A percentile compares a stretch with the other conserved stretches of the same genome.
phyloP scores from a whole-genome alignment of 2,329 filamentous ascomycete genomes.

The Cercospora janseana region DNA sequence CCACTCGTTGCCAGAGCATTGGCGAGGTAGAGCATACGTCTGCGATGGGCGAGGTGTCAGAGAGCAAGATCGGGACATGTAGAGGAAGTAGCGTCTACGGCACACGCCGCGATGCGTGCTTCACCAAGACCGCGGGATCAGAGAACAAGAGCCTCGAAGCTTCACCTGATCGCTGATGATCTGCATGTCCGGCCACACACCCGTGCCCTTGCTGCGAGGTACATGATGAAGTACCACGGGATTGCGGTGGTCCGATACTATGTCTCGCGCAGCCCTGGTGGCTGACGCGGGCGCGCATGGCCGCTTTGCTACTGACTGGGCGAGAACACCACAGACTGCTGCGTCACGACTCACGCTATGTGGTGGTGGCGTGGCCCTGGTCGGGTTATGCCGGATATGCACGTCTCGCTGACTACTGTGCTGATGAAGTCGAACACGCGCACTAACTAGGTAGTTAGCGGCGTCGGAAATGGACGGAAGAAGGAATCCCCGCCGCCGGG shows the following conservation, averaged over 20 bases:
- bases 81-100: background rate
- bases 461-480: too few species aligned
- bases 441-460: too few species aligned
- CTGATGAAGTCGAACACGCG: too few species aligned
- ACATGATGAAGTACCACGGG: too few species aligned
- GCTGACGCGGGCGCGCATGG: conserved; percentile 4
- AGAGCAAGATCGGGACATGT: background rate
- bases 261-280: background rate
- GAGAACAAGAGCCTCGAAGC: conserved; percentile 2
- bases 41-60: background rate
- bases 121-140: conserved; percentile 3
- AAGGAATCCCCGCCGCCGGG: too few species aligned
- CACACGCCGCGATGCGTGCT: background rate
- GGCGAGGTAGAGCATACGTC: background rate
- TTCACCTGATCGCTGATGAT: background rate
- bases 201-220: too few species aligned
- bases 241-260: too few species aligned
- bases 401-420: background rate
- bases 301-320: background rate
- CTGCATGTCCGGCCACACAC: conserved; percentile 6
- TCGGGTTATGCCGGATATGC: conserved; percentile 2
- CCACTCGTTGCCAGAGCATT: too few species aligned
- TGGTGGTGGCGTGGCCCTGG: too few species aligned
- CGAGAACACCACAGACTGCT: background rate
- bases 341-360: background rate